Percentiles rank a stretch among this genome's conserved stretches.
Evolutionary conservation across 345 rosid genomes (phyloP).

Genomic region (Capsella bursapastoris): DNA sequence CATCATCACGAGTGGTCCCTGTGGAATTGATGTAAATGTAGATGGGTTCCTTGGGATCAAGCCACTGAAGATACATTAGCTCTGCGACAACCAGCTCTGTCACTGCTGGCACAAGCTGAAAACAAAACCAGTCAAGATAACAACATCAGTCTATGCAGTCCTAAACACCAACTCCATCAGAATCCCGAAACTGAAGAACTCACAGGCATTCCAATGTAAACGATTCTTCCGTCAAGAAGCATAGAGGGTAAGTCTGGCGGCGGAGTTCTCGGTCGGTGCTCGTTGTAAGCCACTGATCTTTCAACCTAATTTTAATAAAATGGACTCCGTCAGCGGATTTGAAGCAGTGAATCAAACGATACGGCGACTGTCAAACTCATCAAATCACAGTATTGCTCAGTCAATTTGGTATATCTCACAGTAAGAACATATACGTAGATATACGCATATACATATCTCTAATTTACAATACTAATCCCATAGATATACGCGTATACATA

Average conservation of each 20-base stretch:
- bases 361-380: background rate
- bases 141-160: background rate
- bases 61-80: conserved; percentile 83
- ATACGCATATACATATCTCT: background rate
- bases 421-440: too few species aligned
- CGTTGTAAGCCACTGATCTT: conserved; percentile 65
- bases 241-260: conserved; percentile 86
- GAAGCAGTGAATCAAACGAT: conserved; percentile 22
- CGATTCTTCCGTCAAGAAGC: conserved; percentile 78
- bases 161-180: background rate
- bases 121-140: conserved; percentile 31
- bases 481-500: background rate
- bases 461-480: too few species aligned
- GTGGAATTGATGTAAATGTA: conserved; percentile 85
- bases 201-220: conserved; percentile 95
- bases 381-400: conserved; percentile 1
- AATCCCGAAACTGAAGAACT: conserved; percentile 32
- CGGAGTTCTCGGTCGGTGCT: conserved; percentile 63
- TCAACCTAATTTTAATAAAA: conserved; percentile 57
- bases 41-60: conserved; percentile 73
- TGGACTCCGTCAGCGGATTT: background rate
- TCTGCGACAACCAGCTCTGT: conserved; percentile 81
- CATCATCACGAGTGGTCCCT: conserved; percentile 91
- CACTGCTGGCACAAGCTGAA: conserved; percentile 86
- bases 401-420: background rate